Percentiles rank a stretch among this genome's conserved stretches.
Conservation (phyloP, 352 stramenopile species). For the Pythium sp. region DNA sequence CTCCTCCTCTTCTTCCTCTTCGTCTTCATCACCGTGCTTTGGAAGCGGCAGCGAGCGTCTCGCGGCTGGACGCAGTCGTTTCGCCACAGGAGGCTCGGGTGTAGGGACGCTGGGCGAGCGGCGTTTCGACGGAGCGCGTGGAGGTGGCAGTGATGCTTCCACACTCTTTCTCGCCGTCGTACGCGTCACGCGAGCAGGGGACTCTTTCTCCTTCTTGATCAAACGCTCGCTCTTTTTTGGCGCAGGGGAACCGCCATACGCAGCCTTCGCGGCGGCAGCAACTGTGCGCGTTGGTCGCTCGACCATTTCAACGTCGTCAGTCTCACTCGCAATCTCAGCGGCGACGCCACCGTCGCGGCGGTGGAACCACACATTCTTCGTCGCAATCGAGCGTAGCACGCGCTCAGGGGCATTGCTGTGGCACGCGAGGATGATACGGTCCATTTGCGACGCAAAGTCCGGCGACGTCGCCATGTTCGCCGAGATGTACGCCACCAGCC, state of each 20-base stretch:
- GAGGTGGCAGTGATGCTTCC: background rate
- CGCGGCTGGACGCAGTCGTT: slow-evolving; percentile 11
- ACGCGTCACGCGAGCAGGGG: slow-evolving; percentile 5
- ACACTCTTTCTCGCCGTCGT: slow-evolving; percentile 3
- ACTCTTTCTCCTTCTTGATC: slow-evolving; percentile 8
- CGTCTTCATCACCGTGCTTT: slow-evolving; percentile 12
- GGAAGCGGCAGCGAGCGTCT: slow-evolving; percentile 17
- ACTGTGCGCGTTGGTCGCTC: background rate
- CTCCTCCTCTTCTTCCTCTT: slow-evolving; percentile 7
- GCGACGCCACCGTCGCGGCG: slow-evolving; percentile 10
- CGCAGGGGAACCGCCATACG: background rate
- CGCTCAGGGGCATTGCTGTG: slow-evolving; percentile 50
- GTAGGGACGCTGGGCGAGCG: background rate
- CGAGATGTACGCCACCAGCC: slow-evolving; percentile 58
- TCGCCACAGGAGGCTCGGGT: slow-evolving; percentile 7
- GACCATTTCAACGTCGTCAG: slow-evolving; percentile 5
- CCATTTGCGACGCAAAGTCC: slow-evolving; percentile 62
- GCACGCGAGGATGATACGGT: slow-evolving; percentile 65
- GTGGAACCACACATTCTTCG: slow-evolving; percentile 64
- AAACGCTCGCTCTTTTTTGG: slow-evolving; percentile 11
- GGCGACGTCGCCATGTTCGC: slow-evolving; percentile 59
- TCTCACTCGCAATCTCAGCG: background rate
- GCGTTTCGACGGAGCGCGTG: slow-evolving; percentile 12
- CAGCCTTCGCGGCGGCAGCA: background rate
- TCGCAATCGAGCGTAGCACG: slow-evolving; percentile 55